Base-by-base conservation (phyloP, 1,284 basidiomycete genomes). In the Ganoderma meredithae region DNA sequence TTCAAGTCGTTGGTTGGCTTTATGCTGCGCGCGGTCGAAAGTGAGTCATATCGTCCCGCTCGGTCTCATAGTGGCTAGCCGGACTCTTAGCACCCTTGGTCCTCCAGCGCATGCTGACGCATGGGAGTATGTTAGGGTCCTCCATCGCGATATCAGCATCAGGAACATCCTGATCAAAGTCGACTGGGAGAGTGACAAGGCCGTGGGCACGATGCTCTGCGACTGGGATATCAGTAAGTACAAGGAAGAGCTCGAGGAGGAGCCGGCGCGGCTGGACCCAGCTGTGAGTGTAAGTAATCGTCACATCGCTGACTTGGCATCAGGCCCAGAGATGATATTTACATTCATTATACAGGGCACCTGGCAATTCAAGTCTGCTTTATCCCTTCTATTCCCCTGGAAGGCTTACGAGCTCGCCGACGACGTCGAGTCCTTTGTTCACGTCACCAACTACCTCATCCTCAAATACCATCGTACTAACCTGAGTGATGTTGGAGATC, bases 81-180 rank as follows among this genome's bases (percentile, higher is more conserved):
- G 27, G 13, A 17, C 41, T 43, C 13, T 6, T 17, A 6, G 17
- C 5, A 5, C 4, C 19, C 17, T 17, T 3, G 3, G 27, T 58
- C 2, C 10, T 47, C 8, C 25, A 63, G 60, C 60, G 3, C 63
- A 67, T 43, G 33, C 22, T 13, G 2, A 19, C 3, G 69, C 64
- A 1, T 68, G 66, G 69, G 19, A 47, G 19, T n/a, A n/a, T 10
- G 44, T 19, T 8, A 5, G 44, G 44, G 44, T 47, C 1, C 44
- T 22, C 40, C 13, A 27, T 39, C 0, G 66, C 40, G 66, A 70
- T 27, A 59, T 70, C 52, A 68, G 66, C 25, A 33, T 53, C 25
- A 55, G 55, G 1, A 70, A 68, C 15, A 70, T 70, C 36, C 58
- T 70, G n/a, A 65, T 68, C 27, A 41, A 67, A 27, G 44, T 56